A percentile compares a stretch with the other conserved stretches of the same genome.
Conservation (phyloP, 371 early-diverging fungal species). For the Apophysomyces ossiformis region DNA sequence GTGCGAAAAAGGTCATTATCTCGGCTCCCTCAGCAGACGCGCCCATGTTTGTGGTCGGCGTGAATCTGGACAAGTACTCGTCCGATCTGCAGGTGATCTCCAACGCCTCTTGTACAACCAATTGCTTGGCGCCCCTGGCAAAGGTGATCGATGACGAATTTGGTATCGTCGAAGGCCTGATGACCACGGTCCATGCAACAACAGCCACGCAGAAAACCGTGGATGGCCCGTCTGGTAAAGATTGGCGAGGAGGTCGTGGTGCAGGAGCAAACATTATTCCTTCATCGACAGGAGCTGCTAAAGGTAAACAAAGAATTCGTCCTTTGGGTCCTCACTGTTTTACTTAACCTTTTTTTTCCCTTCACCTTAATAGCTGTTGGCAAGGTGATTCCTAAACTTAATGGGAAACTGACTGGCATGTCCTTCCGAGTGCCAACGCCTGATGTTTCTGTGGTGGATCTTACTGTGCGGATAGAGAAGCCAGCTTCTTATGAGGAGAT, state of each 20-base stretch:
- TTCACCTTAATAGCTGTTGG: conserved; percentile 80
- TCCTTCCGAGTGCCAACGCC: conserved; percentile 97
- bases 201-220: conserved; percentile 99
- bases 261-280: conserved; percentile 99
- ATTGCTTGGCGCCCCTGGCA: conserved; percentile 99
- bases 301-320: conserved; percentile 37
- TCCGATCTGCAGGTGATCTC: conserved; percentile 87
- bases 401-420: conserved; percentile 99
- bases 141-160: conserved; percentile 97
- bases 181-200: conserved; percentile 99
- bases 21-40: conserved; percentile 96
- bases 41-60: conserved; percentile 91
- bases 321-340: no score
- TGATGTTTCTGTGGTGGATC: conserved; percentile 99
- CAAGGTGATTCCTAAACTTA: conserved; percentile 96
- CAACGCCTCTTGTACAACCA: conserved; percentile 99
- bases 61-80: conserved; percentile 95
- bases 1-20: conserved; percentile 99
- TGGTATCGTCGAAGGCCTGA: conserved; percentile 84
- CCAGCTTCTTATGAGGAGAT: conserved; percentile 91
- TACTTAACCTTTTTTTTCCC: neutral
- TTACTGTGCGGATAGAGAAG: conserved; percentile 93
- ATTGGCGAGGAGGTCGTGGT: conserved; percentile 98
- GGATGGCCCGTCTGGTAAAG: conserved; percentile 98
- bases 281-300: conserved; percentile 99